These are phyloP conservation scores for Debaryomyces tyrocola DNA, from an alignment of 805 yeast genomes.

Conservation along the genomic window DNA sequence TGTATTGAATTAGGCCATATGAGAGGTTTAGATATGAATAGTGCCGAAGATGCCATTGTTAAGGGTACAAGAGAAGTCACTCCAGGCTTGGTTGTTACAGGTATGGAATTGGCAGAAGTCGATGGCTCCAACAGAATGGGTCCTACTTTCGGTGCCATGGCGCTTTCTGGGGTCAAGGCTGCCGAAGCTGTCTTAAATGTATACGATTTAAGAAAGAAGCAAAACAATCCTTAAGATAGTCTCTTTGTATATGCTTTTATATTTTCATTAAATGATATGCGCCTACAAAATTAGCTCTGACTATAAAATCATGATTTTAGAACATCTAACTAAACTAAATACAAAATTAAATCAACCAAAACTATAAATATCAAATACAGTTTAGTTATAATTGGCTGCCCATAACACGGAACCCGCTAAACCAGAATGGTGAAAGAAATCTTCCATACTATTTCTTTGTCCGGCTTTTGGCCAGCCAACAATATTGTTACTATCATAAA, in stretches of 20 bases:
- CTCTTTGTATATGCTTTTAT: neutral
- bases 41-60: conserved; percentile 74
- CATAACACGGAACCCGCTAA: conserved; percentile 17
- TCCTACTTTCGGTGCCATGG: conserved; percentile 84
- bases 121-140: conserved; percentile 84
- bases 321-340: too few species aligned
- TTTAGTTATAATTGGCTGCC: conserved; percentile 10
- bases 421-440: conserved; percentile 12
- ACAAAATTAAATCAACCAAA: too few species aligned
- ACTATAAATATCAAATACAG: conserved; percentile 1
- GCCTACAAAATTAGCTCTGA: neutral
- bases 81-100: conserved; percentile 67
- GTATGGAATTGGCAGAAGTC: conserved; percentile 78
- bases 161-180: conserved; percentile 74
- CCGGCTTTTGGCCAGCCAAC: conserved; percentile 16
- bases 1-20: conserved; percentile 54
- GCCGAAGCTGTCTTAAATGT: conserved; percentile 54
- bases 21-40: conserved; percentile 80
- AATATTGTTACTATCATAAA: conserved; percentile 11
- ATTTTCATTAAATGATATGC: neutral
- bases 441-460: conserved; percentile 7
- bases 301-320: too few species aligned
- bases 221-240: conserved; percentile 15
- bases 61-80: conserved; percentile 64
- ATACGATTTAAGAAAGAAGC: conserved; percentile 35